Conservation (phyloP, 2,329 filamentous ascomycete genomes). For the Aureobasidium melanogenum region DNA sequence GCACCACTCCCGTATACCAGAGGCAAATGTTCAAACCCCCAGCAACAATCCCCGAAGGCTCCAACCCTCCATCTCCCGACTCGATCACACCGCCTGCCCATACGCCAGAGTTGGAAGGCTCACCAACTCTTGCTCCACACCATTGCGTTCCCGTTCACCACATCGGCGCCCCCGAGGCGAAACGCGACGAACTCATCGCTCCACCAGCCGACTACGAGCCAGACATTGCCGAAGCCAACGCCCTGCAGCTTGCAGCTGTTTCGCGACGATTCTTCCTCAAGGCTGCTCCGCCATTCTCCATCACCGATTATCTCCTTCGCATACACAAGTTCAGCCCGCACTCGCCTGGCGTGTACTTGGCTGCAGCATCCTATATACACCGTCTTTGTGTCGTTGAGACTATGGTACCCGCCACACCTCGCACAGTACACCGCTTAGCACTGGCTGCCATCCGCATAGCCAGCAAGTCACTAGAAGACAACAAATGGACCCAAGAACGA, state of each 20-base stretch:
- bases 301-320: conserved; percentile 76
- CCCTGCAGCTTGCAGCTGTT: conserved; percentile 74
- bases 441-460: conserved; percentile 78
- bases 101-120: conserved; percentile 28
- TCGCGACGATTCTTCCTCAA: conserved; percentile 92
- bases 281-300: conserved; percentile 68
- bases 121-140: conserved; percentile 31
- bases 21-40: conserved; percentile 55
- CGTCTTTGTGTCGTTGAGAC: conserved; percentile 66
- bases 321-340: conserved; percentile 89
- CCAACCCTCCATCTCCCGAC: conserved; percentile 27
- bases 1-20: conserved; percentile 59
- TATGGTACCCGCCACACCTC: conserved; percentile 68
- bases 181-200: conserved; percentile 38
- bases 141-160: conserved; percentile 27
- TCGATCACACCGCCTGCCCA: conserved; percentile 9
- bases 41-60: conserved; percentile 32
- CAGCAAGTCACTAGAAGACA: conserved; percentile 91
- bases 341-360: conserved; percentile 87
- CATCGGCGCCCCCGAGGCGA: conserved; percentile 43
- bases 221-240: conserved; percentile 49
- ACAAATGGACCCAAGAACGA: conserved; percentile 74
- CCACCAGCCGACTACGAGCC: conserved; percentile 17
- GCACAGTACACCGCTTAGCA: conserved; percentile 79
- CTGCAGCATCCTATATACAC: conserved; percentile 80